Evolutionary conservation across 2,329 filamentous ascomycete genomes (phyloP), one percentile per base, ranked within the genome.

Genomic region (Rasamsonia emersonii): DNA sequence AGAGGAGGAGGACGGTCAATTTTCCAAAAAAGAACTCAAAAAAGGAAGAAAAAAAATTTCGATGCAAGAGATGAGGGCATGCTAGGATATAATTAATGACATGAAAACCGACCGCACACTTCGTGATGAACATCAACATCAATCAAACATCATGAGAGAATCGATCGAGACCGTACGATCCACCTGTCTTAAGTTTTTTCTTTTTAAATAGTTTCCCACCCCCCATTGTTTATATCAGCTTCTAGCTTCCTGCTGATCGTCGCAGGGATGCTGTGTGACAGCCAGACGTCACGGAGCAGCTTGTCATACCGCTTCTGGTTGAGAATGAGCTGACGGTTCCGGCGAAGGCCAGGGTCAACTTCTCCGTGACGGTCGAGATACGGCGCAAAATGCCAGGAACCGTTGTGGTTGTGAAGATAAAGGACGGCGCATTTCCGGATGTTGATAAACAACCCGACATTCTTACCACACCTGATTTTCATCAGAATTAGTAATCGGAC

Each of bases 301-400:
- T 80, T 77, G 59, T 98, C 91, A 58, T 96, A 98, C 44, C 91
- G 71, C 60, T 83, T 89, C 64, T 95, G 89, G 54, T 93, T 94
- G 36, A 98, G 66, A 56, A 86, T 94, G 28, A 98, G 67, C 59
- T 93, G 89, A 36, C 93, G 79, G 39, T 84, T 83, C 42, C 91
- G 82, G 39, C 84, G 75, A 20, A 98, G 70, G 24, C 88, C 88
- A n/a, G 84, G 77, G 59, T 98, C 91, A 3, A 86, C 83, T 68
- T 98, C 91, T 43, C 93, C 93, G 54, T 95, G 93, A 53, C 84
- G 82, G 59, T 98, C 91, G 42, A 96, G 80, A 58, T 96, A 98
- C 0, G 91, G 91, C 3, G 91, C 89, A 24, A 80, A 74, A 42
- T 81, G 79, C 66, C 82, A 98, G 16, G 82, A 86, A 23, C 91